Percentiles rank a stretch among this genome's conserved stretches.
These are phyloP conservation scores for Mycena galopus DNA, from an alignment of 768 basidiomycete species.

Conservation along the genomic window DNA sequence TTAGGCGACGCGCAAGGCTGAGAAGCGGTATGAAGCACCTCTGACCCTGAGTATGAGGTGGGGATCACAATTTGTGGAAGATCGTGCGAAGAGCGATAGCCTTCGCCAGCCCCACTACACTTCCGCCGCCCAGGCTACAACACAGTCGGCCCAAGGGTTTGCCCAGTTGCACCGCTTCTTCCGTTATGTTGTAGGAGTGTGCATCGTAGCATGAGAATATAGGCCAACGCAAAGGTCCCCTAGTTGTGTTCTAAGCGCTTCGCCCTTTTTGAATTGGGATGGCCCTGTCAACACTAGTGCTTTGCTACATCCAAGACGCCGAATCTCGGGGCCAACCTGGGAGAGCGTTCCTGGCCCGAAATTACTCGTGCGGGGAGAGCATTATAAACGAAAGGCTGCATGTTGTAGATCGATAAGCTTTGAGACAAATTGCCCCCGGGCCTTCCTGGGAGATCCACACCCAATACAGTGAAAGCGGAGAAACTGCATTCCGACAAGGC, in stretches of 20 bases:
- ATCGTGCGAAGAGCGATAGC: conserved; percentile 55
- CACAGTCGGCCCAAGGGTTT: conserved; percentile 49
- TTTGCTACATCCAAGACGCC: conserved; percentile 46
- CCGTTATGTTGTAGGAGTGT: conserved; percentile 54
- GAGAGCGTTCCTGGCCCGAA: conserved; percentile 50
- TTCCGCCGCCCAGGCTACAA: conserved; percentile 55
- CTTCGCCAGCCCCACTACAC: conserved; percentile 55
- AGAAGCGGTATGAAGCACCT: conserved; percentile 37
- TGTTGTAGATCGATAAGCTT: conserved; percentile 2
- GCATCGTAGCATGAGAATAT: conserved; percentile 56
- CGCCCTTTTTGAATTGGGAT: conserved; percentile 45
- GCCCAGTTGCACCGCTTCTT: conserved; percentile 46
- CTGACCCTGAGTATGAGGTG: conserved; percentile 56
- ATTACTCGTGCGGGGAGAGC: conserved; percentile 52
- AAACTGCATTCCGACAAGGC: too few species aligned
- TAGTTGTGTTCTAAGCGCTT: conserved; percentile 36
- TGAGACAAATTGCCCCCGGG: not conserved
- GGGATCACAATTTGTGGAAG: conserved; percentile 56
- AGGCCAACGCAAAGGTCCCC: conserved; percentile 46
- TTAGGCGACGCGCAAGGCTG: not conserved
- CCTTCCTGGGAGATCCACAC: conserved; percentile 1
- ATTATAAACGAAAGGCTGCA: conserved; percentile 54
- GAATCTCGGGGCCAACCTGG: conserved; percentile 48
- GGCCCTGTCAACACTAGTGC: conserved; percentile 53
- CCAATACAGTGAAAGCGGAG: not conserved